Conservation (phyloP, 257 asterid species). For the Vinca minor region DNA sequence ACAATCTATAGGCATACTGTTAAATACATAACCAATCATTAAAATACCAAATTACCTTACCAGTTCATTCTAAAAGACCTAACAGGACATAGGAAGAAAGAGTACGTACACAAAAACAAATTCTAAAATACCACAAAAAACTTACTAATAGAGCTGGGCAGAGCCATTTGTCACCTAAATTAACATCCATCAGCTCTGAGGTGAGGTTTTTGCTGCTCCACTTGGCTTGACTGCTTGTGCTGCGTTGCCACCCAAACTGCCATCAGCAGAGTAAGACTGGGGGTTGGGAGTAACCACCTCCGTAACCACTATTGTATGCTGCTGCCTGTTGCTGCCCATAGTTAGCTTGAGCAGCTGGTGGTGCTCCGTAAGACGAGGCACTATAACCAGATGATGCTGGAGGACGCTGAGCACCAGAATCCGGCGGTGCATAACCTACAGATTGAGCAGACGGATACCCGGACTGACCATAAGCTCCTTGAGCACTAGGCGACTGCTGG, state of each 20-base stretch:
- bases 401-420: constrained; percentile 27
- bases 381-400: constrained; percentile 34
- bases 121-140: neutral
- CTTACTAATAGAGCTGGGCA: neutral
- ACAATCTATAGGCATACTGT: neutral
- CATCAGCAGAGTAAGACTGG: constrained; percentile 48
- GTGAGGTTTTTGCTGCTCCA: constrained; percentile 51
- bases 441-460: constrained; percentile 29
- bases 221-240: constrained; percentile 35
- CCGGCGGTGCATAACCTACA: constrained; percentile 27
- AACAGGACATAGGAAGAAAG: too few relatives aligned
- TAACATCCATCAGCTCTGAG: constrained; percentile 27
- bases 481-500: constrained; percentile 33
- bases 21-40: neutral
- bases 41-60: neutral
- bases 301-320: constrained; percentile 27
- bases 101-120: constrained; percentile 1
- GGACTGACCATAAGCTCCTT: constrained; percentile 28
- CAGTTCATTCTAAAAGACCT: constrained; percentile 1
- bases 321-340: constrained; percentile 47
- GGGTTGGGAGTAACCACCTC: constrained; percentile 54
- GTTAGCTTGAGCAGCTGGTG: constrained; percentile 29
- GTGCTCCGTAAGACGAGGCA: too few relatives aligned
- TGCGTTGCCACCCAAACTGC: constrained; percentile 26
- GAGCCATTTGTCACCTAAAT: too few relatives aligned